Evolutionary conservation across 2,329 filamentous ascomycete genomes (phyloP), one percentile per base, ranked within the genome.

Genomic region (Colletotrichum tofieldiae): DNA sequence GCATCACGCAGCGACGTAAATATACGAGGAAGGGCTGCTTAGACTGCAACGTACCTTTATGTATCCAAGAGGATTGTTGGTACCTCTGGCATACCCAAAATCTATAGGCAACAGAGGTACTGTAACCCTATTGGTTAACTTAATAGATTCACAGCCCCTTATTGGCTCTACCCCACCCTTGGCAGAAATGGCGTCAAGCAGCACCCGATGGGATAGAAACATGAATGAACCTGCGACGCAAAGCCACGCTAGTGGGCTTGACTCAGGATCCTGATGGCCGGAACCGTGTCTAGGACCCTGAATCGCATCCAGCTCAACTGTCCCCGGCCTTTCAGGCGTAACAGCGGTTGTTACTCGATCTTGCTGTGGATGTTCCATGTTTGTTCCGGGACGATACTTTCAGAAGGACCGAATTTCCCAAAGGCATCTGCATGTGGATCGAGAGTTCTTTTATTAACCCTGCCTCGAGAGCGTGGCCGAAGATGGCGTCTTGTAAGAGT

Each of bases 151-250:
- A n/a, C n/a, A n/a, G n/a, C n/a, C n/a, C n/a, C n/a, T n/a, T n/a
- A n/a, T n/a, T n/a, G n/a, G n/a, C n/a, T n/a, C n/a, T n/a, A n/a
- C n/a, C n/a, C n/a, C n/a, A n/a, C n/a, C n/a, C n/a, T n/a, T n/a
- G n/a, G n/a, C n/a, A n/a, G n/a, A n/a, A n/a, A n/a, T n/a, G n/a
- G n/a, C n/a, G n/a, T n/a, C n/a, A n/a, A n/a, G n/a, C n/a, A n/a
- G n/a, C n/a, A n/a, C n/a, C n/a, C n/a, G n/a, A n/a, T n/a, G n/a
- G n/a, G n/a, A n/a, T 6, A 74, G 66, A 11, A 73, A 74, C 20
- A 74, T 35, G 16, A 74, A 74, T 2, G 71, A 71, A 9, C 70
- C 71, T 0, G 37, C n/a, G 12, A 67, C 71, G 51, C 73, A 74
- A 2, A 74, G 59, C 73, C 73, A 74, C 18, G 73, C 71, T 5